These are phyloP conservation scores for Aspergillus haitiensis DNA, from an alignment of 495 filamentous ascomycete species.

Conservation along the genomic window DNA sequence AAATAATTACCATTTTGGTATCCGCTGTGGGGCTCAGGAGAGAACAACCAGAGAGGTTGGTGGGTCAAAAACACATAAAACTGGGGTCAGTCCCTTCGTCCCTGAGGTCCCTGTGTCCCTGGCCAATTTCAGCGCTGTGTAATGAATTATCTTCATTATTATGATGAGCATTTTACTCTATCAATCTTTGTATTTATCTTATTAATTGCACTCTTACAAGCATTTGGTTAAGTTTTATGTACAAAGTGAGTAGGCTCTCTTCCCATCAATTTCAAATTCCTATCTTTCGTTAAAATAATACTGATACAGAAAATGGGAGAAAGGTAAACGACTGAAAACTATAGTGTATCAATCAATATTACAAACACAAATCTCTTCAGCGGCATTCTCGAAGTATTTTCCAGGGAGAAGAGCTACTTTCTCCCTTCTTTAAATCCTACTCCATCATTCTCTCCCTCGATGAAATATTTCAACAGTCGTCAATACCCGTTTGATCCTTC, in stretches of 20 bases:
- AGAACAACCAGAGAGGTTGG: slow-evolving; percentile 22
- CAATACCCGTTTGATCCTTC: no score
- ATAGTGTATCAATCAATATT: no score
- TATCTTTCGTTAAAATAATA: no score
- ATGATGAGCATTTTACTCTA: background rate
- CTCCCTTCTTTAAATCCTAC: no score
- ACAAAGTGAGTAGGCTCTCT: background rate
- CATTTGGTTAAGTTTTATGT: background rate
- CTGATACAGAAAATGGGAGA: no score
- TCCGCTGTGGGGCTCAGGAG: slow-evolving; percentile 28
- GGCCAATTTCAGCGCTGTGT: background rate
- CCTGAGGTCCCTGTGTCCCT: slow-evolving; percentile 5
- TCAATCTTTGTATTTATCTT: background rate
- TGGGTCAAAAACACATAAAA: slow-evolving; percentile 22
- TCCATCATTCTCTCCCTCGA: no score
- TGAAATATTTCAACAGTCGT: no score
- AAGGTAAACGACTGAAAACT: no score
- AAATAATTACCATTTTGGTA: slow-evolving; percentile 24
- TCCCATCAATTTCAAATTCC: background rate
- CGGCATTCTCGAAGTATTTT: no score
- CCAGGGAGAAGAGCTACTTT: no score
- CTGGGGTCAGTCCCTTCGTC: slow-evolving; percentile 6
- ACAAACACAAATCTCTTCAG: no score
- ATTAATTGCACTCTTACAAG: background rate
- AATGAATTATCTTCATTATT: no score